Evolutionary conservation across 768 basidiomycete genomes (phyloP).

Genomic region (Suillus subluteus): DNA sequence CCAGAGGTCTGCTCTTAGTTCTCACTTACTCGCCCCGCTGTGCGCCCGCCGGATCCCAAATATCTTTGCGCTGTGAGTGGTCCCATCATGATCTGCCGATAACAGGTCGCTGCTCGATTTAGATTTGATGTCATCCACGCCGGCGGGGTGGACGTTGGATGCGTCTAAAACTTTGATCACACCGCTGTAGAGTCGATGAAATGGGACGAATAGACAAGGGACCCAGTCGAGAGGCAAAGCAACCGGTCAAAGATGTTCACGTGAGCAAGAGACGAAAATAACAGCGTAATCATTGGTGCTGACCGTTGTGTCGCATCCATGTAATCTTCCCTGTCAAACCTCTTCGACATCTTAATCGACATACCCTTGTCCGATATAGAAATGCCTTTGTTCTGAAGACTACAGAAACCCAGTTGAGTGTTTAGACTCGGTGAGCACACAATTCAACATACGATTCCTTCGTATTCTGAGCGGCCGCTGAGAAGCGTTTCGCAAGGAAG

Average conservation of each 20-base stretch:
- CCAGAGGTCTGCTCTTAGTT: not conserved
- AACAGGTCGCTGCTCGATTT: conserved; percentile 11
- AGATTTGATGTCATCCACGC: conserved; percentile 9
- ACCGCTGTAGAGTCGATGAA: conserved; percentile 39
- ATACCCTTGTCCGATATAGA: conserved; percentile 63
- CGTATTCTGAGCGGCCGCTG: conserved; percentile 48
- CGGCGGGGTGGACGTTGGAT: conserved; percentile 41
- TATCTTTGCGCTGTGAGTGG: not conserved
- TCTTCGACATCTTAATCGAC: conserved; percentile 63
- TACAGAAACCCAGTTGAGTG: conserved; percentile 25
- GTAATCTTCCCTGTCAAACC: conserved; percentile 65
- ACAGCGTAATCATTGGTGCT: conserved; percentile 11
- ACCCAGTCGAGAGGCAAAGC: too few species aligned
- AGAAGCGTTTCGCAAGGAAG: conserved; percentile 40
- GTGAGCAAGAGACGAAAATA: not conserved
- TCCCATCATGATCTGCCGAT: not conserved
- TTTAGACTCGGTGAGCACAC: not conserved
- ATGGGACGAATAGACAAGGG: not conserved
- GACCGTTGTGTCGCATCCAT: conserved; percentile 77
- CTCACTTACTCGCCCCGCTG: conserved; percentile 3
- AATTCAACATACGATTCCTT: conserved; percentile 54
- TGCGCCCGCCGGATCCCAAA: conserved; percentile 19
- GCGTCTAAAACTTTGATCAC: conserved; percentile 56
- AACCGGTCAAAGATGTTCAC: too few species aligned
- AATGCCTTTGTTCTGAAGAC: conserved; percentile 60